Evolutionary conservation across 441 rosid species (phyloP), one percentile per base, ranked within the genome.

Genomic region (Aleurites moluccanus): DNA sequence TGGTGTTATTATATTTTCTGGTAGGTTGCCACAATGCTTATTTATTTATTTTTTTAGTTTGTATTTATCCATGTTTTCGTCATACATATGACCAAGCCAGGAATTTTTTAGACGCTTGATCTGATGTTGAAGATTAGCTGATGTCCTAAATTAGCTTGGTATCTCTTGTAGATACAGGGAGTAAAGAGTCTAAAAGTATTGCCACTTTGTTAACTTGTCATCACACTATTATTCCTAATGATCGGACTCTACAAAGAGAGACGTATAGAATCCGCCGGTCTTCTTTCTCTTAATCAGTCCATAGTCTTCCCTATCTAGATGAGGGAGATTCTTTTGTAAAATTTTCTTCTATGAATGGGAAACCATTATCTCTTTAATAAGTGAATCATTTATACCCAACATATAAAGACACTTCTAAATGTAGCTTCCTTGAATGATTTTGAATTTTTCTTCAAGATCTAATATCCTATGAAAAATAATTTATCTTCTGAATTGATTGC

Each of bases 1-100:
- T 49, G 90, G 92, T 27, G 77, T 91, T 33, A 82, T 88, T 64
- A 75, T 86, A 60, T 85, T 91, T 88, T 49, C 90, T 53, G 92
- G 93, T 91, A 84, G 78, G n/a, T 55, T 56, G 52, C 68, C 35
- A 33, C 55, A 27, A 3, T 38, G 38, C 49, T 20, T 66, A 7
- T 64, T 68, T 8, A 64, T 66, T 47, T 50, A 25, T 25, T 20
- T n/a, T n/a, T 47, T 45, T 35, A 38, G 9, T 44, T 45, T 30
- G 40, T 25, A 57, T 57, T 13, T 23, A 23, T 28, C 23, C 38
- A 53, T 20, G 16, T 35, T 15, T 57, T 70, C 62, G 18, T 63
- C 11, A n/a, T 38, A 42, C 28, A 13, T n/a, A 47, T 6, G 55
- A 21, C 25, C 18, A 1, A 38, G 23, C 56, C 1, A 45, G 59